phyloP scores from a whole-genome alignment of 495 filamentous ascomycete genomes.

The Hypoxylon fuscum region DNA sequence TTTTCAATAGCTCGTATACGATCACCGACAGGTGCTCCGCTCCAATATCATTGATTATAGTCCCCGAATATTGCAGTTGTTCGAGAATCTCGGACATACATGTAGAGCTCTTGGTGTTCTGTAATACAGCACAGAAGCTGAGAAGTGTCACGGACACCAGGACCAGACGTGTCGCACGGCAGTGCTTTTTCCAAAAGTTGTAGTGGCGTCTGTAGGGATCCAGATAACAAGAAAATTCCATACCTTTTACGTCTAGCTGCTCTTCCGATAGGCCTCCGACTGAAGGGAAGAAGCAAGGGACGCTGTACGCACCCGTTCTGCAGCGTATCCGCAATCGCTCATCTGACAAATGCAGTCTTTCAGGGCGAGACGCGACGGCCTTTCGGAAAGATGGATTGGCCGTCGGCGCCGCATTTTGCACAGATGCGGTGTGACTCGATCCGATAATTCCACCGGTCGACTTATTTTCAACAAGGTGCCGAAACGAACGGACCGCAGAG shows the following conservation, averaged over 20 bases:
- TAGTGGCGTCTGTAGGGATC: conserved; percentile 26
- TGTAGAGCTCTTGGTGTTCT: conserved; percentile 24
- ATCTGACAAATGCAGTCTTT: conserved; percentile 16
- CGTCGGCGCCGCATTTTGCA: conserved; percentile 27
- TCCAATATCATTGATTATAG: conserved; percentile 17
- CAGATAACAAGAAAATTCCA: conserved; percentile 17
- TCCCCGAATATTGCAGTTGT: conserved; percentile 18
- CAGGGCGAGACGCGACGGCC: conserved; percentile 17
- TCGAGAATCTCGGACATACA: conserved; percentile 16
- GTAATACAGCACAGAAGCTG: conserved; percentile 28
- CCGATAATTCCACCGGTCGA: conserved; percentile 32
- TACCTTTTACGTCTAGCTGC: conserved; percentile 6
- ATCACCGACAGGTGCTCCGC: conserved; percentile 3
- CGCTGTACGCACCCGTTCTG: conserved; percentile 23
- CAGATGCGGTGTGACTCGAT: conserved; percentile 35
- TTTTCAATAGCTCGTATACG: conserved; percentile 34
- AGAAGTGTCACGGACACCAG: conserved; percentile 12
- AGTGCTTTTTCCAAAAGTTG: conserved; percentile 27
- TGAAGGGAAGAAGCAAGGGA: conserved; percentile 21
- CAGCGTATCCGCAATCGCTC: conserved; percentile 22
- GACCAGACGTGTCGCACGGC: conserved; percentile 22
- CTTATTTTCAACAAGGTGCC: conserved; percentile 15
- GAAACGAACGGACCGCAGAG: conserved; percentile 9
- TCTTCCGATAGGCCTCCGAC: conserved; percentile 32
- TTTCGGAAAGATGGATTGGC: conserved; percentile 21